Base-by-base conservation (phyloP, 441 rosid genomes). In the Eruca vesicaria region DNA sequence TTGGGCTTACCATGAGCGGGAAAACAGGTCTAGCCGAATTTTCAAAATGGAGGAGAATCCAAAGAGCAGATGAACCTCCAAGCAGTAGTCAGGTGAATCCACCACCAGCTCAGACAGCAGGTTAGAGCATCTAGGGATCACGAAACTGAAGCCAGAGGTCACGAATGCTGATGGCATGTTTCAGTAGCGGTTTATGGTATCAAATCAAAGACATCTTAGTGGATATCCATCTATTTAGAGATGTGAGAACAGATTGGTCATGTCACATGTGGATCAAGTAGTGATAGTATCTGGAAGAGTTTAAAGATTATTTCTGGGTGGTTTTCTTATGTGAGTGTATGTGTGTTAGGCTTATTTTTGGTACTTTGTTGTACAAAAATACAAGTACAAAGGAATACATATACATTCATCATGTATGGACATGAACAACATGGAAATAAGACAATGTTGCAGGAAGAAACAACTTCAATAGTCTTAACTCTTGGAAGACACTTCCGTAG, bases 1-100 rank as follows among this genome's bases (percentile, higher is more conserved):
- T 93, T 48, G 99, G 98, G 69, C 73, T 82, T 57, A 83, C 92
- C 75, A 93, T 90, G 96, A 79, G 84, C 38, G 87, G 82, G 58
- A 81, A 84, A 63, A 86, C 91, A 7, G 9, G 82, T 72, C 55
- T 90, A 20, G 75, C 14, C 2, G 90, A 89, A 86, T 59, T 88
- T 70, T 28, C n/a, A 26, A 83, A 77, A 65, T 80, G 83, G 84
- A 78, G 82, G 79, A 79, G 81, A 70, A 68, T 61, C 36, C 66
- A 48, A 16, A 72, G 53, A 73, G 28, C 65, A 61, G 64, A 20
- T 78, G 81, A 78, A 72, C 6, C 28, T 72, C 62, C 67, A 64
- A 58, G 41, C 45, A 58, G 15, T 48, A 72, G 90, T 60, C 80
- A 72, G 52, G 77, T 60, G 59, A 77, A 66, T 66, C 73, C 48